These are phyloP conservation scores for Jatropha curcas DNA, from an alignment of 345 rosid species.

Conservation along the genomic window DNA sequence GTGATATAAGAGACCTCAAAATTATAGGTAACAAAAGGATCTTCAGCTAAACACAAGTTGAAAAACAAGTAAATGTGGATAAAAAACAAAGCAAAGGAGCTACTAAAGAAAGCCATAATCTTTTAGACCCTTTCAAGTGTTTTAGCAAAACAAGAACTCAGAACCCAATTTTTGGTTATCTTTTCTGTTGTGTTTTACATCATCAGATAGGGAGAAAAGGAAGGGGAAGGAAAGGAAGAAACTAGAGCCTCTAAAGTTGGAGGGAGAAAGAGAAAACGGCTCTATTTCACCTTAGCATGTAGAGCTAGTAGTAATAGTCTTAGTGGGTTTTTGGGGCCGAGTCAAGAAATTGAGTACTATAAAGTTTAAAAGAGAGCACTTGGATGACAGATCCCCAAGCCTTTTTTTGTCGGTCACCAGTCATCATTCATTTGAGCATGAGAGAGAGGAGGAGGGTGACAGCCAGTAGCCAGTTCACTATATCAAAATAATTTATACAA, in stretches of 20 bases:
- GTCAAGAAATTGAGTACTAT: background rate
- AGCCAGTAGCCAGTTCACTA: constrained; percentile 43
- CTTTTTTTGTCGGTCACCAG: constrained; percentile 43
- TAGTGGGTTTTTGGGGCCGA: background rate
- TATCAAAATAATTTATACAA: no score
- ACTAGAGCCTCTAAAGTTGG: constrained; percentile 16
- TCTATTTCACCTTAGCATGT: constrained; percentile 2
- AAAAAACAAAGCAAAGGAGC: constrained; percentile 45
- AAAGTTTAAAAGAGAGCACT: background rate
- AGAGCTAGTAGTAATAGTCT: background rate
- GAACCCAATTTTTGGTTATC: constrained; percentile 16
- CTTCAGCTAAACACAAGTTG: constrained; percentile 61
- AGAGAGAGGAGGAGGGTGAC: constrained; percentile 27
- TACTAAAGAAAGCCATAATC: constrained; percentile 52
- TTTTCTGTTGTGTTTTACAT: constrained; percentile 34
- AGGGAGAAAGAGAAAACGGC: constrained; percentile 26
- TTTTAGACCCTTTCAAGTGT: constrained; percentile 4
- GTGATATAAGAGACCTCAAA: constrained; percentile 91
- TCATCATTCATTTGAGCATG: constrained; percentile 16
- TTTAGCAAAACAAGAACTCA: constrained; percentile 9
- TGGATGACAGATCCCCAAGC: background rate
- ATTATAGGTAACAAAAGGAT: constrained; percentile 61
- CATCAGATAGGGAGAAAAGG: constrained; percentile 21
- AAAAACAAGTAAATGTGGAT: constrained; percentile 52
- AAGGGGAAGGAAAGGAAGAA: constrained; percentile 1